A percentile compares a stretch with the other conserved stretches of the same genome.
Evolutionary conservation across 768 basidiomycete genomes (phyloP).

Genomic region (Obba rivulosa): DNA sequence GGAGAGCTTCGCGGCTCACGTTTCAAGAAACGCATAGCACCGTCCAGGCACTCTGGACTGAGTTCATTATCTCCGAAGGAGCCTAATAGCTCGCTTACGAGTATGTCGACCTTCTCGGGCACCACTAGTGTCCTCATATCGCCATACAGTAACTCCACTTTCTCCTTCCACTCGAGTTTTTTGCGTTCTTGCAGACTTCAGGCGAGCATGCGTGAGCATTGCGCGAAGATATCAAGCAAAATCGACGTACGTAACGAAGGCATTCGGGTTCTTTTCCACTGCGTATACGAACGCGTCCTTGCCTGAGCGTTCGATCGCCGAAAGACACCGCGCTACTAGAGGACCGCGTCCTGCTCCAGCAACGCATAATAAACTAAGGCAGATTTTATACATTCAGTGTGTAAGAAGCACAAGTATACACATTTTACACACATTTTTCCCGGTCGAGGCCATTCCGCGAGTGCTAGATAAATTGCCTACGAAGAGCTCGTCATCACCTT

Average conservation of each 20-base stretch:
- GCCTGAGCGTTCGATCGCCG: slow-evolving; percentile 64
- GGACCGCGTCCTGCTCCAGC: slow-evolving; percentile 96
- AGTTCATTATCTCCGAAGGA: slow-evolving; percentile 99
- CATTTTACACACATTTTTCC: slow-evolving; percentile 67
- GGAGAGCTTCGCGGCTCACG: slow-evolving; percentile 41
- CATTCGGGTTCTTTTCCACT: slow-evolving; percentile 95
- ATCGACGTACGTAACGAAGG: slow-evolving; percentile 80
- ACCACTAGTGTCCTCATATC: slow-evolving; percentile 87
- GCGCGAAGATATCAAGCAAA: background rate
- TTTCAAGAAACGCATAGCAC: slow-evolving; percentile 90
- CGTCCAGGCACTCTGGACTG: slow-evolving; percentile 96
- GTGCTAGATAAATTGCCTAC: slow-evolving; percentile 76
- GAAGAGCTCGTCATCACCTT: background rate
- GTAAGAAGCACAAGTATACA: slow-evolving; percentile 32
- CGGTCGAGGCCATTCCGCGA: slow-evolving; percentile 59
- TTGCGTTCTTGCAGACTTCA: slow-evolving; percentile 79
- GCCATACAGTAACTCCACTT: slow-evolving; percentile 81
- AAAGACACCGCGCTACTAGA: slow-evolving; percentile 78
- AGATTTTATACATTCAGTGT: background rate
- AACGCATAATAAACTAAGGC: slow-evolving; percentile 72
- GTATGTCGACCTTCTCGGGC: slow-evolving; percentile 86
- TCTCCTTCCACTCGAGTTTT: slow-evolving; percentile 74
- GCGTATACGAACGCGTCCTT: slow-evolving; percentile 71
- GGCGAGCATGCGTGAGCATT: slow-evolving; percentile 1
- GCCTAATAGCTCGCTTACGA: slow-evolving; percentile 93